These are phyloP conservation scores for Backusella tuberculispora DNA, from an alignment of 192 early-diverging fungal species.

Conservation along the genomic window DNA sequence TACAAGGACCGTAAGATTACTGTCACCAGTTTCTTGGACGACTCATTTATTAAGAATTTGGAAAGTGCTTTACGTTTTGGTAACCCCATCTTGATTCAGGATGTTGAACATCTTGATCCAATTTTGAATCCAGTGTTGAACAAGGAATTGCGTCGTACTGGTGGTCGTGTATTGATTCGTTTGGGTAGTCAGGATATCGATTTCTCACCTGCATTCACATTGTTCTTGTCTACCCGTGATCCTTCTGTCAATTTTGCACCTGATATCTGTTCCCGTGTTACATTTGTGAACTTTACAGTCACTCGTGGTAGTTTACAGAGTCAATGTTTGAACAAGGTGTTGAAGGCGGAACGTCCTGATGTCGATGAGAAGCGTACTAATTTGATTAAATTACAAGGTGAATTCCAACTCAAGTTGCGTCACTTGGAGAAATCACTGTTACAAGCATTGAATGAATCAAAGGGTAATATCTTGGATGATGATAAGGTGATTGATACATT, in stretches of 20 bases:
- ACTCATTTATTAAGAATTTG: constrained; percentile 94
- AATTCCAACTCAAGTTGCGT: constrained; percentile 91
- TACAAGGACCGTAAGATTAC: constrained; percentile 89
- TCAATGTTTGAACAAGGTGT: constrained; percentile 95
- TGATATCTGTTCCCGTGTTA: constrained; percentile 95
- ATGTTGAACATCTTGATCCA: constrained; percentile 96
- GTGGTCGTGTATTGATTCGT: constrained; percentile 93
- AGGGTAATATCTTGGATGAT: constrained; percentile 98
- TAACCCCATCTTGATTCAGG: constrained; percentile 95
- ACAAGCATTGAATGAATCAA: constrained; percentile 90
- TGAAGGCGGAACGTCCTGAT: constrained; percentile 95
- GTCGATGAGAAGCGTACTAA: constrained; percentile 92
- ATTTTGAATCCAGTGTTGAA: constrained; percentile 98
- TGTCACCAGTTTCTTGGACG: constrained; percentile 97
- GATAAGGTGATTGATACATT: constrained; percentile 92
- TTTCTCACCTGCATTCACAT: constrained; percentile 95
- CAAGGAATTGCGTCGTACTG: constrained; percentile 93
- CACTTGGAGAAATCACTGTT: constrained; percentile 94
- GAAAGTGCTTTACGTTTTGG: constrained; percentile 99
- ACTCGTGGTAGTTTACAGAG: constrained; percentile 95
- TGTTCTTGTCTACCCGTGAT: constrained; percentile 95
- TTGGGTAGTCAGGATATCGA: constrained; percentile 99
- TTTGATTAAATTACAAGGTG: constrained; percentile 93
- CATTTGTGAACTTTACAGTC: constrained; percentile 99
- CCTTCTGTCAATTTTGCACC: constrained; percentile 93